phyloP scores from a whole-genome alignment of 495 filamentous ascomycete species.

The Aspergillus wentii region DNA sequence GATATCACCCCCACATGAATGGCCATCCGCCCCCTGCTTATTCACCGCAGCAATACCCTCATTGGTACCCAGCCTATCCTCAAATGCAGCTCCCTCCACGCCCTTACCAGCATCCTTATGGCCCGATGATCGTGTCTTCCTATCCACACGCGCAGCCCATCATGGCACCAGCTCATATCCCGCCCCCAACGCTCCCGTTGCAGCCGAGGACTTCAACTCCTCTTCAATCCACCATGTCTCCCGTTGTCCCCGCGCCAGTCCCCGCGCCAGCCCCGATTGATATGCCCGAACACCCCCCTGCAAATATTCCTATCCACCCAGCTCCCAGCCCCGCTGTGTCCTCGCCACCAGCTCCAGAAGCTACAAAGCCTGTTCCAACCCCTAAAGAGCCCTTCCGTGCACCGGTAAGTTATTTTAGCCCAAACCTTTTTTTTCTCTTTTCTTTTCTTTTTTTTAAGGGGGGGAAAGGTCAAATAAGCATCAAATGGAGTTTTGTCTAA shows the following conservation, averaged over 20 bases:
- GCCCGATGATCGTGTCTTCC: constrained; percentile 46
- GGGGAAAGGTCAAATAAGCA: not conserved
- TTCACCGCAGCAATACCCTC: constrained; percentile 38
- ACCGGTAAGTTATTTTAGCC: constrained; percentile 51
- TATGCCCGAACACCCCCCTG: constrained; percentile 29
- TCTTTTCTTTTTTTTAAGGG: constrained; percentile 3
- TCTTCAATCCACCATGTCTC: constrained; percentile 36
- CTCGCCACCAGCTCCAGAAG: constrained; percentile 24
- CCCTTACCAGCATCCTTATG: constrained; percentile 36
- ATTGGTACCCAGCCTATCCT: constrained; percentile 43
- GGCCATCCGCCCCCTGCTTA: constrained; percentile 40
- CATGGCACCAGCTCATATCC: constrained; percentile 35
- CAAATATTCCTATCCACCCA: constrained; percentile 19
- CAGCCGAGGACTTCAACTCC: constrained; percentile 40
- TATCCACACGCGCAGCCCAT: constrained; percentile 43
- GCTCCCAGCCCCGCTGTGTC: constrained; percentile 25
- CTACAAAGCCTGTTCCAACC: constrained; percentile 16
- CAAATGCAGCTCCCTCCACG: constrained; percentile 43
- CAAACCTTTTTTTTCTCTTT: not conserved
- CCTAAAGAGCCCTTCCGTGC: constrained; percentile 50
- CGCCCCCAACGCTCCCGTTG: constrained; percentile 29
- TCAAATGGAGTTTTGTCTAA: too few relatives aligned
- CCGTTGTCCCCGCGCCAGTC: too few relatives aligned
- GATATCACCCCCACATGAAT: constrained; percentile 41
- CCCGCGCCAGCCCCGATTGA: constrained; percentile 24